Percentiles rank a stretch among this genome's conserved stretches.
Evolutionary conservation across 805 yeast genomes (phyloP).

Genomic region (Ogataea saltuana): DNA sequence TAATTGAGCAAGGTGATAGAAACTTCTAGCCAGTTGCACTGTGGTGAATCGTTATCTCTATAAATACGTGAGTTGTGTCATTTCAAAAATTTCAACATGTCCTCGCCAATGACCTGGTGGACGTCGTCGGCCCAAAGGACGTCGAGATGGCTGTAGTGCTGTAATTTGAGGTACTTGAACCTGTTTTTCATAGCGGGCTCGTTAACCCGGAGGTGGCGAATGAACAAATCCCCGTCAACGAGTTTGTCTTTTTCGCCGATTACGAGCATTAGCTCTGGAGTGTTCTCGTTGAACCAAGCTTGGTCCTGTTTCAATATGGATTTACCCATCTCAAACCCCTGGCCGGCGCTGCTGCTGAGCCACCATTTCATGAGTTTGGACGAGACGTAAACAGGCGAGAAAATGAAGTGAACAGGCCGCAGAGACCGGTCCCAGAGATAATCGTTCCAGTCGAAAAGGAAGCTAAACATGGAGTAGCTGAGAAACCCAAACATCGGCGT

Average conservation of each 20-base stretch:
- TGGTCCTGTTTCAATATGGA: slow-evolving; percentile 53
- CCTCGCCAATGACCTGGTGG: slow-evolving; percentile 60
- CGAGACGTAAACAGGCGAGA: slow-evolving; percentile 83
- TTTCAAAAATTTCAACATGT: slow-evolving; percentile 38
- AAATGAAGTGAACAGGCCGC: slow-evolving; percentile 74
- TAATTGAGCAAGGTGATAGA: slow-evolving; percentile 58
- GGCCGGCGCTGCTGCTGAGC: slow-evolving; percentile 55
- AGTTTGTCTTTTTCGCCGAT: slow-evolving; percentile 73
- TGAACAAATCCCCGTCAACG: slow-evolving; percentile 72
- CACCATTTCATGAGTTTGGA: slow-evolving; percentile 90
- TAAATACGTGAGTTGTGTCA: too few species aligned
- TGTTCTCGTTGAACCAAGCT: slow-evolving; percentile 53
- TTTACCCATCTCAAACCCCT: slow-evolving; percentile 44
- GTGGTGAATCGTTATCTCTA: too few species aligned
- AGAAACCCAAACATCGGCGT: slow-evolving; percentile 57
- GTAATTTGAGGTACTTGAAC: slow-evolving; percentile 45
- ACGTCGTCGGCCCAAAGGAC: slow-evolving; percentile 91
- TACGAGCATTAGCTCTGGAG: slow-evolving; percentile 65
- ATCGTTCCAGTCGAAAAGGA: slow-evolving; percentile 85
- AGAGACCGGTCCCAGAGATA: slow-evolving; percentile 67
- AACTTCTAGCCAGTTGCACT: slow-evolving; percentile 18
- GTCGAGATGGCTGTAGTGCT: slow-evolving; percentile 81
- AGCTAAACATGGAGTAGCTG: slow-evolving; percentile 84
- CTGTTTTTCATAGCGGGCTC: slow-evolving; percentile 50
- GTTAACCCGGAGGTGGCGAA: slow-evolving; percentile 58